These are phyloP conservation scores for Cryptosporidium sp. DNA, from an alignment of 169 alveolate genomes.

Conservation along the genomic window DNA sequence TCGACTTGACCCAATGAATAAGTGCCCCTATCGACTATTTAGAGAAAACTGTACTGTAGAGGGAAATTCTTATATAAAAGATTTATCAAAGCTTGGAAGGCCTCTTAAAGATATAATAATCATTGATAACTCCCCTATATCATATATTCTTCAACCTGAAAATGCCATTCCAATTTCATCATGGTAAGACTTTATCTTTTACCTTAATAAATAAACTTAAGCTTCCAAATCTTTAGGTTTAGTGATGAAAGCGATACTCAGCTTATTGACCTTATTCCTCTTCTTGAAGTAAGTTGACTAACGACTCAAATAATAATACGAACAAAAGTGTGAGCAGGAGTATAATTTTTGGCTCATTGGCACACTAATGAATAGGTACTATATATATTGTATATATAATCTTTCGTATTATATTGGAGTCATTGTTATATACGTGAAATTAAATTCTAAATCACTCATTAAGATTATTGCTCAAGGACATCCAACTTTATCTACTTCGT, in stretches of 20 bases:
- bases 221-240: constrained; percentile 78
- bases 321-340: not conserved
- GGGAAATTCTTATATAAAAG: constrained; percentile 85
- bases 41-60: constrained; percentile 85
- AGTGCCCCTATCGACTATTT: constrained; percentile 83
- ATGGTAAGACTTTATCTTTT: constrained; percentile 82
- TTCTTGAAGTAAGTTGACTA: constrained; percentile 76
- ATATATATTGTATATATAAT: not conserved
- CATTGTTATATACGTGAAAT: not conserved
- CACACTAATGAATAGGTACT: no score
- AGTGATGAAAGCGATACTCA: constrained; percentile 86
- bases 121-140: constrained; percentile 92
- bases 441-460: not conserved
- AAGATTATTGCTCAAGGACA: constrained; percentile 54
- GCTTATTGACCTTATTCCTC: constrained; percentile 83
- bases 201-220: constrained; percentile 4
- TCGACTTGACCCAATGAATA: constrained; percentile 79
- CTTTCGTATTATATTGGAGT: not conserved
- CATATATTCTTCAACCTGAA: constrained; percentile 90
- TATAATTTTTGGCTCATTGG: no score
- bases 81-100: constrained; percentile 88
- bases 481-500: constrained; percentile 25
- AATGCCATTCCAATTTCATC: constrained; percentile 92
- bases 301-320: not conserved
- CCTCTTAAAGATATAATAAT: constrained; percentile 86